Conservation (phyloP, 805 yeast species). For the Saccharomyces eubayanus region DNA sequence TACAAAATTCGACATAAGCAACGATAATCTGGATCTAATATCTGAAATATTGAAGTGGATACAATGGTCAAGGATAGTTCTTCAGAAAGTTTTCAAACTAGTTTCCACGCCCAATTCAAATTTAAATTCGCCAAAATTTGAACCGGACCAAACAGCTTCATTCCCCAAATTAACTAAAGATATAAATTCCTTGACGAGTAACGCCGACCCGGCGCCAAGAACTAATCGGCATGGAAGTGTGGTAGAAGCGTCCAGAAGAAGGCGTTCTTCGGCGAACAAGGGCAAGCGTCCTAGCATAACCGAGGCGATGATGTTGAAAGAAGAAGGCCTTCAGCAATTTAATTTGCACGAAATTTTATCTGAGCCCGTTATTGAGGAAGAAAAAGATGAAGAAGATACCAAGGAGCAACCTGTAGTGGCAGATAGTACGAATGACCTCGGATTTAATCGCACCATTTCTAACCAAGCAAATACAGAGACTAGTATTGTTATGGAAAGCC, state of each 20-base stretch:
- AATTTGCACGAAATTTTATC: slow-evolving; percentile 28
- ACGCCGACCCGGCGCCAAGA: background rate
- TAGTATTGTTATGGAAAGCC: slow-evolving; percentile 1
- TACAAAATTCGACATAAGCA: slow-evolving; percentile 24
- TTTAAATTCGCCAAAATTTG: background rate
- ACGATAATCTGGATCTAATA: slow-evolving; percentile 25
- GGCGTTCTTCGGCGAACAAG: slow-evolving; percentile 25
- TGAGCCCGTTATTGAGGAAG: slow-evolving; percentile 20
- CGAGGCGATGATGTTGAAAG: slow-evolving; percentile 27
- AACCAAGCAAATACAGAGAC: background rate
- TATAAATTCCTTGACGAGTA: background rate
- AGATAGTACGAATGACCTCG: slow-evolving; percentile 1
- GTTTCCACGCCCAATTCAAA: slow-evolving; percentile 2
- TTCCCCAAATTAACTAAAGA: background rate
- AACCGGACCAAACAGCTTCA: background rate
- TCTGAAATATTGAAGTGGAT: slow-evolving; percentile 26
- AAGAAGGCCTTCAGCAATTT: slow-evolving; percentile 29
- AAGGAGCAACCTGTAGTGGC: slow-evolving; percentile 3
- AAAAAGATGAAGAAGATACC: slow-evolving; percentile 7
- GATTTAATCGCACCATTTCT: background rate
- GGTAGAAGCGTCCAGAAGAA: slow-evolving; percentile 7
- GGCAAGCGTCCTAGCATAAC: slow-evolving; percentile 25
- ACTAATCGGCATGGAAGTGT: background rate
- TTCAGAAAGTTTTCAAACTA: slow-evolving; percentile 7
- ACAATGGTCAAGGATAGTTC: slow-evolving; percentile 21